A percentile compares a stretch with the other conserved stretches of the same genome.
Evolutionary conservation across 371 early-diverging fungal genomes (phyloP).

Genomic region (Circinella minor): DNA sequence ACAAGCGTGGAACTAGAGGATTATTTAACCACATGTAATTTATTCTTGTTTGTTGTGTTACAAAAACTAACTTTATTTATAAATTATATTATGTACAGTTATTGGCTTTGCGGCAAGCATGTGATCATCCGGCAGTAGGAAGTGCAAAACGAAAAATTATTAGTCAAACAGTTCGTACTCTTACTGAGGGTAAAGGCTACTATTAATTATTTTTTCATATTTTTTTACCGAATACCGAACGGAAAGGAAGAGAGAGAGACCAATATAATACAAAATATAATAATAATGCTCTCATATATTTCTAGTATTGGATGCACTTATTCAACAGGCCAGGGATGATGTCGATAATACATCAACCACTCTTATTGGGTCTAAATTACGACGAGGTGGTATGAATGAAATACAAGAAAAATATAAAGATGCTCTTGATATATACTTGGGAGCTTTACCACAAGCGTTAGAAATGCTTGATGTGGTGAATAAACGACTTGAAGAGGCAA

Average conservation of each 20-base stretch:
- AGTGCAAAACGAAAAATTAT: slow-evolving; percentile 12
- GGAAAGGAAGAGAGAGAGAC: too few species aligned
- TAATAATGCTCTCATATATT: neutral
- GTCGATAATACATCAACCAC: slow-evolving; percentile 17
- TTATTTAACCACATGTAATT: too few species aligned
- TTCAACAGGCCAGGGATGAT: slow-evolving; percentile 37
- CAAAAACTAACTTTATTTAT: neutral
- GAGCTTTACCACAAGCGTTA: slow-evolving; percentile 11
- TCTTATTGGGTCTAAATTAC: slow-evolving; percentile 22
- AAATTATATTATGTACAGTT: slow-evolving; percentile 20
- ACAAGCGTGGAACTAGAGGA: too few species aligned
- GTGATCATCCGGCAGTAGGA: slow-evolving; percentile 44
- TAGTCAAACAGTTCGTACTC: slow-evolving; percentile 21
- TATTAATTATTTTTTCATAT: too few species aligned
- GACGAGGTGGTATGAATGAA: slow-evolving; percentile 42
- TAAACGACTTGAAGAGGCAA: neutral
- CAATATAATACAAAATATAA: neutral
- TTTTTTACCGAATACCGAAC: too few species aligned
- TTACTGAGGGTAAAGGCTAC: slow-evolving; percentile 24
- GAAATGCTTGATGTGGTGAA: slow-evolving; percentile 10
- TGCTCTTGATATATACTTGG: slow-evolving; percentile 22
- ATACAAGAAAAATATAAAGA: slow-evolving; percentile 21
- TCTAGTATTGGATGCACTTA: slow-evolving; percentile 55
- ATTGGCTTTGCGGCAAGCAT: slow-evolving; percentile 36
- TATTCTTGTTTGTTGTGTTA: neutral